These are phyloP conservation scores for Quercus agrifolia DNA, from an alignment of 306 rosid genomes.

Conservation along the genomic window DNA sequence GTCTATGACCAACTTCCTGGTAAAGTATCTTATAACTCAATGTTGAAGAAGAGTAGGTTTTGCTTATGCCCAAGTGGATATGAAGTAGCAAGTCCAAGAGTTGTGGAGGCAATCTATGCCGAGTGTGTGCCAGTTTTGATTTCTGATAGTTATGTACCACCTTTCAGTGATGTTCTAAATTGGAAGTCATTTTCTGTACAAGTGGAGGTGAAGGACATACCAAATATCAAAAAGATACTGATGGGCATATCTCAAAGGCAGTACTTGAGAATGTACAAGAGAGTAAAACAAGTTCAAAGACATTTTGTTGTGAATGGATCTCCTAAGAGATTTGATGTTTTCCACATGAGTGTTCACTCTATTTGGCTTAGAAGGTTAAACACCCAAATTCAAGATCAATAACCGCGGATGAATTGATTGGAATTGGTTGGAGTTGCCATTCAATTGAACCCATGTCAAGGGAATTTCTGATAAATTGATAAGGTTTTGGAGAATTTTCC, in stretches of 20 bases:
- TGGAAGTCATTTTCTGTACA: constrained; percentile 53
- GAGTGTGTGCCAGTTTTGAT: constrained; percentile 62
- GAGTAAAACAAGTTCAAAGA: constrained; percentile 46
- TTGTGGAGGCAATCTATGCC: constrained; percentile 56
- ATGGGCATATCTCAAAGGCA: constrained; percentile 41
- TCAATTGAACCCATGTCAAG: not conserved
- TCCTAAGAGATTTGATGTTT: constrained; percentile 50
- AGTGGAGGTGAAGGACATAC: constrained; percentile 39
- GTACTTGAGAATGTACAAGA: constrained; percentile 39
- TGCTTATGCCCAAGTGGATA: constrained; percentile 60
- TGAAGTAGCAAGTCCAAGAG: constrained; percentile 60
- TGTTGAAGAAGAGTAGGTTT: constrained; percentile 52
- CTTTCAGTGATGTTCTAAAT: constrained; percentile 51
- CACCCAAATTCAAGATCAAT: constrained; percentile 29
- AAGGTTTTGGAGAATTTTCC: not conserved
- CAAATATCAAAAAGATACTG: constrained; percentile 48
- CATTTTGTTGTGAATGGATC: constrained; percentile 59
- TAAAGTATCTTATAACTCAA: constrained; percentile 33
- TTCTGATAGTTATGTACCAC: constrained; percentile 50
- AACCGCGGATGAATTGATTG: not conserved
- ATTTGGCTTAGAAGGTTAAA: constrained; percentile 62
- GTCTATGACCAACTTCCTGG: constrained; percentile 42
- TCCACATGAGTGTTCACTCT: constrained; percentile 57
- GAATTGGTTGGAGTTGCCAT: not conserved
- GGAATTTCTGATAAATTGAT: not conserved